Evolutionary conservation across 192 early-diverging fungal genomes (phyloP).

Genomic region (Cladochytrium replicatum): DNA sequence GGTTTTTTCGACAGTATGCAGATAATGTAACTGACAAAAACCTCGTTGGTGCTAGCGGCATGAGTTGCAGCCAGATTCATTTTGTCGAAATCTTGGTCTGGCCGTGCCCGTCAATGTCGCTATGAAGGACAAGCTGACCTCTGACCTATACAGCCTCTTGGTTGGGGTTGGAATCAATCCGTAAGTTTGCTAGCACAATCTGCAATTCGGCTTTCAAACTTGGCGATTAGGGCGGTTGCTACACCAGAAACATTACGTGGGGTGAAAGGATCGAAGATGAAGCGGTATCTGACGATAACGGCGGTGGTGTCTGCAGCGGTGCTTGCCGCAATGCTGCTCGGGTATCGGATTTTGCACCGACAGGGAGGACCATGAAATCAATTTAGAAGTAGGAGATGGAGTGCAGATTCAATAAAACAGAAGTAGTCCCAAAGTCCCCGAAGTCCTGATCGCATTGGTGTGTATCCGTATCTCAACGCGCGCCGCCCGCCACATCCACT

Average conservation of each 20-base stretch:
- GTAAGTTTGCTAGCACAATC: too few relatives aligned
- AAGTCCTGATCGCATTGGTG: too few relatives aligned
- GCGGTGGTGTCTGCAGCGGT: constrained; percentile 22
- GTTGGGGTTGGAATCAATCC: constrained; percentile 80
- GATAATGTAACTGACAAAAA: not conserved
- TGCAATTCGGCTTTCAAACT: not conserved
- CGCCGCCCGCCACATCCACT: too few relatives aligned
- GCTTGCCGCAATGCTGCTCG: constrained; percentile 10
- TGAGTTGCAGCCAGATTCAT: constrained; percentile 85
- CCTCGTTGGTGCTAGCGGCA: constrained; percentile 41
- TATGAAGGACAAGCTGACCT: constrained; percentile 72
- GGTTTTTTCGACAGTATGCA: not conserved
- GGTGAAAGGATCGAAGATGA: not conserved
- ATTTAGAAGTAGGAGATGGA: too few relatives aligned
- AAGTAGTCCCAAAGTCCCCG: too few relatives aligned
- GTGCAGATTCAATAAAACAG: too few relatives aligned
- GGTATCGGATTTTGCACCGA: constrained; percentile 12
- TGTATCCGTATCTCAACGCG: too few relatives aligned
- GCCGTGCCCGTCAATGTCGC: constrained; percentile 85
- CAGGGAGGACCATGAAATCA: too few relatives aligned
- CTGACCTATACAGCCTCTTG: constrained; percentile 80
- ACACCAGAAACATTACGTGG: constrained; percentile 2
- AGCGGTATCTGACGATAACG: not conserved
- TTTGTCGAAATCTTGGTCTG: constrained; percentile 78
- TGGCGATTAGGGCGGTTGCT: constrained; percentile 4